These are phyloP conservation scores for Phytopythium mirpurense DNA, from an alignment of 352 stramenopile species.

Conservation along the genomic window DNA sequence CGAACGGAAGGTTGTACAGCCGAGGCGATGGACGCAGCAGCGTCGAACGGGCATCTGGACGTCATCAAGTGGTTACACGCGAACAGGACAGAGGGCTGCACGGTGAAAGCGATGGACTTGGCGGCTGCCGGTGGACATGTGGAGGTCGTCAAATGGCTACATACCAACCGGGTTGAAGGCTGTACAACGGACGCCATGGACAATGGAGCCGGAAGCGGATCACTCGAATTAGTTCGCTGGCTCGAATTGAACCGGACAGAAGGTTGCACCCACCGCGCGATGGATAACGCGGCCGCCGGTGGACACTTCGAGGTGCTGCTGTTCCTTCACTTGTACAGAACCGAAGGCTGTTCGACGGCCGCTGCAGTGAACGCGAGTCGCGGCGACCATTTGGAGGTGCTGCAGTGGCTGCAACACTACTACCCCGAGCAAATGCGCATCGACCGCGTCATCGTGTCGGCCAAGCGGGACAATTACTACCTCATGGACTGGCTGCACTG, in stretches of 20 bases:
- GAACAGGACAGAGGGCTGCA: conserved; percentile 7
- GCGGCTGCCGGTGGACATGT: conserved; percentile 20
- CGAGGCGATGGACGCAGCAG: conserved; percentile 8
- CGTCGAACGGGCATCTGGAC: conserved; percentile 1
- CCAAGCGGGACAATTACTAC: conserved; percentile 32
- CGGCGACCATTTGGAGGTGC: conserved; percentile 24
- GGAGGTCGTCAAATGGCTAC: conserved; percentile 21
- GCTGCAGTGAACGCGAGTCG: conserved; percentile 20
- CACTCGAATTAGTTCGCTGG: conserved; percentile 20
- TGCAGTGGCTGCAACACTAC: conserved; percentile 29
- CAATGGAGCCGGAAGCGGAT: conserved; percentile 19
- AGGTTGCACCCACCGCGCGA: conserved; percentile 21
- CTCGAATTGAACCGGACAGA: conserved; percentile 22
- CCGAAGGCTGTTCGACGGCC: conserved; percentile 21
- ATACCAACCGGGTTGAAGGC: conserved; percentile 17
- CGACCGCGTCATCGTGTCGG: conserved; percentile 28
- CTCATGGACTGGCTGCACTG: conserved; percentile 32
- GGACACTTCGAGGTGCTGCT: conserved; percentile 32
- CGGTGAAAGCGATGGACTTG: conserved; percentile 16
- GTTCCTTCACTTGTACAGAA: conserved; percentile 25
- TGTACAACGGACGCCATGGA: conserved; percentile 35
- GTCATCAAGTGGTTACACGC: conserved; percentile 5
- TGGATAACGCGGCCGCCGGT: conserved; percentile 20
- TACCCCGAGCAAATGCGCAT: conserved; percentile 26
- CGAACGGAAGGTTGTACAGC: conserved; percentile 9